These are phyloP conservation scores for Crithidia mellificae DNA, from an alignment of 208 protist genomes.

Conservation along the genomic window DNA sequence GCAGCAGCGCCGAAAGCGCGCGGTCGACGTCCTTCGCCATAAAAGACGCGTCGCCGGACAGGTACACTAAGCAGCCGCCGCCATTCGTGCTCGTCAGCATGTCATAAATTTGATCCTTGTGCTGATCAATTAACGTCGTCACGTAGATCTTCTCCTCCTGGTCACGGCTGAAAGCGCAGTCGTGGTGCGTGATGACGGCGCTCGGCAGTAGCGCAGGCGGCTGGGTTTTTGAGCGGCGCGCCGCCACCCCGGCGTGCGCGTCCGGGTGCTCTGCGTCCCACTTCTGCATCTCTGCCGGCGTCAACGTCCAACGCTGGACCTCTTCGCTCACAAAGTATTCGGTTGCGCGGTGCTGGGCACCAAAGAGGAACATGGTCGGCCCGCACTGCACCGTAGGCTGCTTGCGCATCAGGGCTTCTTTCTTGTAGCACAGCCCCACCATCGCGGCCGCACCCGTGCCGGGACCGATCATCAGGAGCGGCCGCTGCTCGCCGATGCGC, in stretches of 20 bases:
- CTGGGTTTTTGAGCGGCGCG: slow-evolving; percentile 14
- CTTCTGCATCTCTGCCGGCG: slow-evolving; percentile 29
- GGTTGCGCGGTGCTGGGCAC: slow-evolving; percentile 40
- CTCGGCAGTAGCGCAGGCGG: slow-evolving; percentile 18
- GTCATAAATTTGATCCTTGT: slow-evolving; percentile 56
- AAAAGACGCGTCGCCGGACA: slow-evolving; percentile 89
- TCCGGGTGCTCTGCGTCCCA: slow-evolving; percentile 34
- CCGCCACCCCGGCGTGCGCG: slow-evolving; percentile 32
- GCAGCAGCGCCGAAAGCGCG: slow-evolving; percentile 67
- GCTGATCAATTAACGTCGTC: slow-evolving; percentile 81
- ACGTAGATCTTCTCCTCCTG: slow-evolving; percentile 79
- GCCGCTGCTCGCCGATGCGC: slow-evolving; percentile 38
- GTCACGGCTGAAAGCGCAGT: slow-evolving; percentile 90
- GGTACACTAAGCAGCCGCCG: slow-evolving; percentile 71
- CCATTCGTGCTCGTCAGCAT: slow-evolving; percentile 43
- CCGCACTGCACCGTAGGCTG: slow-evolving; percentile 34
- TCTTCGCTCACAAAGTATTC: slow-evolving; percentile 75
- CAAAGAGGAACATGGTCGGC: slow-evolving; percentile 73
- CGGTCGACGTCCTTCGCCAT: slow-evolving; percentile 94
- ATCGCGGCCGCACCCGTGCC: slow-evolving; percentile 91
- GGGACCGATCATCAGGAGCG: slow-evolving; percentile 92
- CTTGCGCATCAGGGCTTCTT: slow-evolving; percentile 59
- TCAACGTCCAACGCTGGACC: slow-evolving; percentile 45
- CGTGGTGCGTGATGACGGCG: slow-evolving; percentile 56
- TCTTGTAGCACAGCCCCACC: slow-evolving; percentile 76